phyloP scores from a whole-genome alignment of 129 eudicot genomes.

The Lactuca sativa region DNA sequence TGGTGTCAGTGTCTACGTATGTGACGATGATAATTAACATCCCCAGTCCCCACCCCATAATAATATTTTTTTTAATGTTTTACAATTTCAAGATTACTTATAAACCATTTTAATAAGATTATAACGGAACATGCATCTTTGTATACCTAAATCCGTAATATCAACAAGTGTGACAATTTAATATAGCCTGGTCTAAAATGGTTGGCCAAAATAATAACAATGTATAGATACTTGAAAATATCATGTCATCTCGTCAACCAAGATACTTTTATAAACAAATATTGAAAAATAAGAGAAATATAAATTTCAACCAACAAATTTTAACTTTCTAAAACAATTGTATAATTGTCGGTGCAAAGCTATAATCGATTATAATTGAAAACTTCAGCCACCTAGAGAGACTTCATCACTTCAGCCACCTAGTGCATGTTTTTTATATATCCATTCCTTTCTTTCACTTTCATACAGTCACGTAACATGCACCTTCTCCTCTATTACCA shows the following conservation, averaged over 20 bases:
- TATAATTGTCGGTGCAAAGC: conserved; percentile 1
- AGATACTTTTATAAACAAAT: not conserved
- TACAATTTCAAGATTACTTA: not conserved
- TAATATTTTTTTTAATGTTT: not conserved
- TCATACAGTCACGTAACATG: not conserved
- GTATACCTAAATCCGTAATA: not conserved
- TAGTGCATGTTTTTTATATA: not conserved
- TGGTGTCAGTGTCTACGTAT: too few species aligned
- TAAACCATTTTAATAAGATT: not conserved
- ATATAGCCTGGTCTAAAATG: not conserved
- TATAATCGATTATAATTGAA: not conserved
- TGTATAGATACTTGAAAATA: not conserved
- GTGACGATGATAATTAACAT: not conserved
- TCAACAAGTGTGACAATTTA: not conserved
- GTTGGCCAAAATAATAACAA: not conserved
- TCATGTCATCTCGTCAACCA: too few species aligned
- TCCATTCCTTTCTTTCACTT: not conserved
- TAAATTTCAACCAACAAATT: not conserved
- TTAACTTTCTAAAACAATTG: not conserved
- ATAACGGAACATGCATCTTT: not conserved
- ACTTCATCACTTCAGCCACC: too few species aligned
- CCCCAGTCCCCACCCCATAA: not conserved
- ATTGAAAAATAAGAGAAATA: not conserved
- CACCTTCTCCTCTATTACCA: not conserved
- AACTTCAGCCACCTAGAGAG: not conserved